A percentile compares a stretch with the other conserved stretches of the same genome.
phyloP scores from a whole-genome alignment of 2,329 filamentous ascomycete genomes.

The Fusarium hostae region DNA sequence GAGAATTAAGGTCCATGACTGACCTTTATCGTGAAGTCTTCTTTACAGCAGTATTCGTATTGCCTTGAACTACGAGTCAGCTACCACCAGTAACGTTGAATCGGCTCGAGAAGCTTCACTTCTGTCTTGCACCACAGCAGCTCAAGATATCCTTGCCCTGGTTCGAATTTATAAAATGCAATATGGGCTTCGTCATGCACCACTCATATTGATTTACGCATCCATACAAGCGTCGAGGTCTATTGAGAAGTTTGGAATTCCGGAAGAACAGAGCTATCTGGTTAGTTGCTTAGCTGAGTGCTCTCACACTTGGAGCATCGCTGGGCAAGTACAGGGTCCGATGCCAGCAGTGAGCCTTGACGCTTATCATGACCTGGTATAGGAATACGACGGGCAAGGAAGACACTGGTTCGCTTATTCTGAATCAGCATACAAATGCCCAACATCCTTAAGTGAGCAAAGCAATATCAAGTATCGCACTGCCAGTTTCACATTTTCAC shows the following conservation, averaged over 20 bases:
- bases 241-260: neutral
- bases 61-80: neutral
- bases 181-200: neutral
- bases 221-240: neutral
- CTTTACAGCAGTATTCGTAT: neutral
- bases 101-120: neutral
- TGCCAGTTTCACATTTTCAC: no score
- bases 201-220: constrained; percentile 4
- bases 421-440: neutral
- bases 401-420: neutral
- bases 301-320: constrained; percentile 3
- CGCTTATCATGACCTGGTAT: neutral
- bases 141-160: neutral
- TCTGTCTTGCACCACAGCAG: neutral
- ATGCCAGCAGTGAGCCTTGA: neutral
- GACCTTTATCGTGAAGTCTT: accelerated
- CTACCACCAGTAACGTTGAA: neutral
- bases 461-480: neutral
- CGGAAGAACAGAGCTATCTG: constrained; percentile 5
- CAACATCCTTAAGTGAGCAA: neutral
- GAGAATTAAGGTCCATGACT: accelerated
- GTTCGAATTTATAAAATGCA: constrained; percentile 3
- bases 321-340: neutral
- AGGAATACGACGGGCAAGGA: neutral
- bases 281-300: neutral